These are phyloP conservation scores for Grammothele lineata DNA, from an alignment of 768 basidiomycete species.

Conservation along the genomic window DNA sequence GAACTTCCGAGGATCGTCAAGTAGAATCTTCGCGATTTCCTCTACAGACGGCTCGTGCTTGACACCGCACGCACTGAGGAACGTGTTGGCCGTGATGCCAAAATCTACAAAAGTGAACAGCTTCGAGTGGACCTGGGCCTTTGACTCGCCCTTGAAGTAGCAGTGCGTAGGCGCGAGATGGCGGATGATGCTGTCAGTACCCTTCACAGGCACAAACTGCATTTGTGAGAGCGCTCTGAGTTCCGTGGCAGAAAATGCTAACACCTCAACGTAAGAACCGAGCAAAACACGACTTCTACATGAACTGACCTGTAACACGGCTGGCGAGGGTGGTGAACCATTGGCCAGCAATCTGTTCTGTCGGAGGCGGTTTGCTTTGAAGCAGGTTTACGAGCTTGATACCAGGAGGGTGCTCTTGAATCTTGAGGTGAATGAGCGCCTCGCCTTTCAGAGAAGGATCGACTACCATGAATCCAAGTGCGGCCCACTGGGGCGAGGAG, in stretches of 20 bases:
- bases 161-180: slow-evolving; percentile 63
- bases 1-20: slow-evolving; percentile 67
- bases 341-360: slow-evolving; percentile 47
- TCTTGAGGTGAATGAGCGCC: slow-evolving; percentile 57
- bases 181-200: slow-evolving; percentile 26
- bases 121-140: slow-evolving; percentile 66
- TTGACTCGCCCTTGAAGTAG: slow-evolving; percentile 53
- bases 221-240: slow-evolving; percentile 52
- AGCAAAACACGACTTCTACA: too few relatives aligned
- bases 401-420: slow-evolving; percentile 67
- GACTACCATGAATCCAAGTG: slow-evolving; percentile 73
- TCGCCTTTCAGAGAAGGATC: slow-evolving; percentile 49
- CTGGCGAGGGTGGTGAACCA: slow-evolving; percentile 70
- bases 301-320: slow-evolving; percentile 61
- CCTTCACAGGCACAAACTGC: slow-evolving; percentile 62
- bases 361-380: slow-evolving; percentile 52
- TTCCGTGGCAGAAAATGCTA: slow-evolving; percentile 58
- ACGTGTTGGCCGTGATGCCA: slow-evolving; percentile 74
- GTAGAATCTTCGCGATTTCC: slow-evolving; percentile 67
- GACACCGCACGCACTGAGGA: slow-evolving; percentile 84
- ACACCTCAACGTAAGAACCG: too few relatives aligned
- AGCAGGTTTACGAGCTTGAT: slow-evolving; percentile 55
- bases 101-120: slow-evolving; percentile 90
- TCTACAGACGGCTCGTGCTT: slow-evolving; percentile 83
- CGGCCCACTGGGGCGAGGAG: slow-evolving; percentile 58